These are phyloP conservation scores for Wickerhamiella occidentalis DNA, from an alignment of 805 yeast genomes.

Conservation along the genomic window DNA sequence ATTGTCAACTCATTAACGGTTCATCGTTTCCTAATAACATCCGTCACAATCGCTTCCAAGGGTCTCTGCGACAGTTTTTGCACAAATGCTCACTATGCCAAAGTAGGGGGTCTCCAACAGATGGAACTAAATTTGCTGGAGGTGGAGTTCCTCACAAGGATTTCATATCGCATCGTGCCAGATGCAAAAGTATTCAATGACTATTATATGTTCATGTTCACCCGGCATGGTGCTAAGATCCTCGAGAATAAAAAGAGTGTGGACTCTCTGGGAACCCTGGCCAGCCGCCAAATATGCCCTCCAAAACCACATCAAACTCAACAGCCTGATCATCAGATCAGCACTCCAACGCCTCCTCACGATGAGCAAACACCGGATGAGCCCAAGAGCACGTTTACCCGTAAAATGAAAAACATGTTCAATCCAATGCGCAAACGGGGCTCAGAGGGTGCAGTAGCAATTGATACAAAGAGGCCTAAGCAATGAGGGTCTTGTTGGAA, in stretches of 20 bases:
- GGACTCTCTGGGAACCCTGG: neutral
- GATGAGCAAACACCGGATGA: neutral
- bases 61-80: constrained; percentile 81
- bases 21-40: constrained; percentile 79
- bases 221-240: constrained; percentile 16
- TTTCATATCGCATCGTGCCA: constrained; percentile 68
- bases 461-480: constrained; percentile 4
- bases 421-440: constrained; percentile 7
- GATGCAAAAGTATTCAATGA: constrained; percentile 24
- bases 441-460: neutral
- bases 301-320: neutral
- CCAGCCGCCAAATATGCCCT: neutral
- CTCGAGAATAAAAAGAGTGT: neutral
- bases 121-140: constrained; percentile 79
- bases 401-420: constrained; percentile 5
- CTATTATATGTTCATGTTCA: constrained; percentile 28
- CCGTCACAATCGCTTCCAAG: constrained; percentile 82
- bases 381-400: constrained; percentile 3
- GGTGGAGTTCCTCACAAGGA: constrained; percentile 70
- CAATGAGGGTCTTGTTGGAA: no score
- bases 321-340: neutral
- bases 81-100: constrained; percentile 86
- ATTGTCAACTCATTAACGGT: constrained; percentile 85
- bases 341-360: neutral
- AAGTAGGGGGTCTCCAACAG: constrained; percentile 63